Base-by-base conservation (phyloP, 441 rosid species). In the Omphalea diandra region DNA sequence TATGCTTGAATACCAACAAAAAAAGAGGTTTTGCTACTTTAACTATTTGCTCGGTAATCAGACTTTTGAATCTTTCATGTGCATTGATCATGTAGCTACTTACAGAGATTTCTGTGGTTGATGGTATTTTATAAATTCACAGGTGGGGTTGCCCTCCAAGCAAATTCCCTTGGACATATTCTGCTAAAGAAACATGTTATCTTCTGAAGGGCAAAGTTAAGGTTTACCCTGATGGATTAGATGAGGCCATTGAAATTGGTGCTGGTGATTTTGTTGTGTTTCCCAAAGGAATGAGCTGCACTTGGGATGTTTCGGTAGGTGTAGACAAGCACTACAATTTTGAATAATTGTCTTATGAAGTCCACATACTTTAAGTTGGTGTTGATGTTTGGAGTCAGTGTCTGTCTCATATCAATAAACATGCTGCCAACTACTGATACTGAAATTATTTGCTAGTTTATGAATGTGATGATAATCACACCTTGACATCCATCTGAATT, bases 91-190 rank as follows among this genome's bases (percentile, higher is more conserved):
- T 29, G n/a, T n/a, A n/a, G 8, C 12, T 44, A 29, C 31, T 54
- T 8, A 24, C 40, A 24, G 3, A 1, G 46, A 24, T 56, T 41
- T 62, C 41, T 56, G 27, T 65, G 31, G 59, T 60, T 62, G n/a
- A 31, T 46, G 43, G 0, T 4, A 18, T 40, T 3, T 47, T 61
- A 56, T 60, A 40, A 47, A 22, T 65, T 7, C 41, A 55, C 73
- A 93, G 98, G 82, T 90, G 96, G 98, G 96, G 96, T 73, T 89
- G 94, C 69, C 87, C 91, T 78, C 94, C 96, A 17, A 89, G 96
- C 81, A 93, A 93, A 83, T 90, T 90, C 72, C 94, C 96, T 18
- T 93, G 94, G 94, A 88, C 94, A 31, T 88, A 90, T 54, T 36
- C 57, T 53, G 79, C 86, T 12, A 90, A 80, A 73, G 97, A 90